phyloP scores from a whole-genome alignment of 768 basidiomycete species.

The Aureoboletus auriporus region DNA sequence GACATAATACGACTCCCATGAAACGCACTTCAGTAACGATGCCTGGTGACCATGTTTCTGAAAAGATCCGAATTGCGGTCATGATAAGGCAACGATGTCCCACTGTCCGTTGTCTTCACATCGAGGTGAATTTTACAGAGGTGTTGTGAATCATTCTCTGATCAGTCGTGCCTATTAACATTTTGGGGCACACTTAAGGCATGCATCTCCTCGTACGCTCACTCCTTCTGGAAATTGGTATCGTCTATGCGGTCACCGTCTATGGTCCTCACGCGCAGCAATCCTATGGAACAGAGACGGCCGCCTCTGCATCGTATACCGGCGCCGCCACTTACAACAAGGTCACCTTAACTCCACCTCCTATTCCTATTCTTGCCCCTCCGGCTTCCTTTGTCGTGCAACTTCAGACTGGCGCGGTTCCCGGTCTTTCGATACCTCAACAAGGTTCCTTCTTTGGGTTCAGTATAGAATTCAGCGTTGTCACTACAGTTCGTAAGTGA shows the following conservation, averaged over 20 bases:
- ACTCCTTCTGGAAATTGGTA: slow-evolving; percentile 13
- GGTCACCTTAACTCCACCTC: slow-evolving; percentile 45
- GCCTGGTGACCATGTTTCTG: no score
- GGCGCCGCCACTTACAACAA: slow-evolving; percentile 50
- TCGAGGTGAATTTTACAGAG: slow-evolving; percentile 2
- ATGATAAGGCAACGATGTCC: no score
- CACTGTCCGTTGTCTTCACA: no score
- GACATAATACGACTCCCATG: no score
- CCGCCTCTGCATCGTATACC: slow-evolving; percentile 40
- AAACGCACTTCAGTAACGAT: no score
- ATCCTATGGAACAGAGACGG: slow-evolving; percentile 29
- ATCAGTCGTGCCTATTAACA: not conserved
- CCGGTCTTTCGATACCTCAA: slow-evolving; percentile 38
- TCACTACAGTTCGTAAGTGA: slow-evolving; percentile 37
- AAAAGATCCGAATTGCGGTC: no score
- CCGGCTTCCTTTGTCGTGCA: slow-evolving; percentile 43
- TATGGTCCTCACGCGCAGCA: slow-evolving; percentile 25
- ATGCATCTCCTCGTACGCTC: slow-evolving; percentile 25
- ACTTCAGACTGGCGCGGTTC: slow-evolving; percentile 29
- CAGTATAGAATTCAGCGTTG: slow-evolving; percentile 72
- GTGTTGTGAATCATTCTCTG: slow-evolving; percentile 8
- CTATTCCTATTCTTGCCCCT: slow-evolving; percentile 43
- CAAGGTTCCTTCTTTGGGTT: slow-evolving; percentile 68
- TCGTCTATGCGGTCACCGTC: slow-evolving; percentile 17
- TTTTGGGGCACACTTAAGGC: not conserved